Evolutionary conservation across 768 basidiomycete species (phyloP).

Genomic region (Amanita phalloides): DNA sequence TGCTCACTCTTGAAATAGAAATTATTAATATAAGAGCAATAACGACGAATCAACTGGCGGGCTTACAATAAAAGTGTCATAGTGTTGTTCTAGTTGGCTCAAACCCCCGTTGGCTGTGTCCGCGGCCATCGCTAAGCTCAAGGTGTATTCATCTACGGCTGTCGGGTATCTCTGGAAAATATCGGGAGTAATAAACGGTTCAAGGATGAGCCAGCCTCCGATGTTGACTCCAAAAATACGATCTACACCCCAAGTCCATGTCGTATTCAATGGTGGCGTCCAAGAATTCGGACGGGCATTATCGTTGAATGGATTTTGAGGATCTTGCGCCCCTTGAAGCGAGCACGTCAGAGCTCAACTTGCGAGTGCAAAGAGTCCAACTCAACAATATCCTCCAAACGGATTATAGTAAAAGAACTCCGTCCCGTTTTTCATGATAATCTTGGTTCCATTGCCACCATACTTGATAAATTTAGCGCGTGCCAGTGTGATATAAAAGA

Average conservation of each 20-base stretch:
- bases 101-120: conserved; percentile 44
- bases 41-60: background rate
- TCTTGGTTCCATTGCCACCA: conserved; percentile 53
- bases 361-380: background rate
- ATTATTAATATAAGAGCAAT: background rate
- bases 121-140: conserved; percentile 53
- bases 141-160: conserved; percentile 56
- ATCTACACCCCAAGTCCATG: conserved; percentile 57
- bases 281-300: conserved; percentile 59
- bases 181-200: conserved; percentile 66
- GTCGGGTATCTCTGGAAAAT: conserved; percentile 50
- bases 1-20: conserved; percentile 53
- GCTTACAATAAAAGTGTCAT: conserved; percentile 73
- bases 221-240: conserved; percentile 55
- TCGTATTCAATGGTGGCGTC: conserved; percentile 60
- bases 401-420: conserved; percentile 61
- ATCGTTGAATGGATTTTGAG: conserved; percentile 57
- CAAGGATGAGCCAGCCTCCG: conserved; percentile 65
- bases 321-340: conserved; percentile 43
- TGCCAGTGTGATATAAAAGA: background rate
- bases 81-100: conserved; percentile 65
- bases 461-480: conserved; percentile 13
- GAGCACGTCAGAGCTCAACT: background rate
- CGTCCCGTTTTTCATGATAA: conserved; percentile 52
- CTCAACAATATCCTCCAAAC: conserved; percentile 57